Conservation (phyloP, 805 yeast species). For the Hanseniaspora hatyaiensis region DNA sequence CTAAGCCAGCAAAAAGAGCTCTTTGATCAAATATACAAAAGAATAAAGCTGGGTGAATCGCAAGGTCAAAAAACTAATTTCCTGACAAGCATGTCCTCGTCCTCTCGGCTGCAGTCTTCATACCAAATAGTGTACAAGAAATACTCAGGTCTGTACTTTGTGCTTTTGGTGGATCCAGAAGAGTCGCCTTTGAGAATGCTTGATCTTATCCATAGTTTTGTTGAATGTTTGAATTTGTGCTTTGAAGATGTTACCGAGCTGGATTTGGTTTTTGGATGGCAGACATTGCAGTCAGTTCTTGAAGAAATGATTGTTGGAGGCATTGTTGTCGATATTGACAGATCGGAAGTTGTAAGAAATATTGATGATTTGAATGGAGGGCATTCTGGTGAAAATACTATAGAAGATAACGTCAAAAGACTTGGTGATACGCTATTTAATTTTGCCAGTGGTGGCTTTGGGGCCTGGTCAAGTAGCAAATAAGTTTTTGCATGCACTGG, state of each 20-base stretch:
- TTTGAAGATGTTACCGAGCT: conserved; percentile 90
- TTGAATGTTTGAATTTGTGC: conserved; percentile 85
- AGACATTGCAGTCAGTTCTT: conserved; percentile 78
- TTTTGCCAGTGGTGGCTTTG: conserved; percentile 28
- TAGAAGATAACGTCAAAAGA: conserved; percentile 22
- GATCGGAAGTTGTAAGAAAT: conserved; percentile 63
- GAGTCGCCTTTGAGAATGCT: conserved; percentile 89
- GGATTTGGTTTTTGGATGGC: conserved; percentile 98
- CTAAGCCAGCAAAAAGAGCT: conserved; percentile 4
- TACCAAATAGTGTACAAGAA: conserved; percentile 86
- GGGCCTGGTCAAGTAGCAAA: conserved; percentile 30
- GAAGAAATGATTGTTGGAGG: conserved; percentile 96
- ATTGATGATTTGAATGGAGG: conserved; percentile 44
- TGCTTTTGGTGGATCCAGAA: conserved; percentile 89
- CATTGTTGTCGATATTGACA: conserved; percentile 90
- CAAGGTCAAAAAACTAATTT: conserved; percentile 29
- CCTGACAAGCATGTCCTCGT: conserved; percentile 20
- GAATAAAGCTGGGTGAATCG: conserved; percentile 5
- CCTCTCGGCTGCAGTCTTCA: conserved; percentile 43
- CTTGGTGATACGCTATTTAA: conserved; percentile 28
- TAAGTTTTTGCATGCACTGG: no score
- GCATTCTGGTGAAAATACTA: conserved; percentile 21
- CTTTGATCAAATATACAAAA: conserved; percentile 6
- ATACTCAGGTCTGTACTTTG: conserved; percentile 92
- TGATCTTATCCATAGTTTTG: conserved; percentile 92